Evolutionary conservation across 1,284 basidiomycete species (phyloP).

Genomic region (Heterobasidion annosum): DNA sequence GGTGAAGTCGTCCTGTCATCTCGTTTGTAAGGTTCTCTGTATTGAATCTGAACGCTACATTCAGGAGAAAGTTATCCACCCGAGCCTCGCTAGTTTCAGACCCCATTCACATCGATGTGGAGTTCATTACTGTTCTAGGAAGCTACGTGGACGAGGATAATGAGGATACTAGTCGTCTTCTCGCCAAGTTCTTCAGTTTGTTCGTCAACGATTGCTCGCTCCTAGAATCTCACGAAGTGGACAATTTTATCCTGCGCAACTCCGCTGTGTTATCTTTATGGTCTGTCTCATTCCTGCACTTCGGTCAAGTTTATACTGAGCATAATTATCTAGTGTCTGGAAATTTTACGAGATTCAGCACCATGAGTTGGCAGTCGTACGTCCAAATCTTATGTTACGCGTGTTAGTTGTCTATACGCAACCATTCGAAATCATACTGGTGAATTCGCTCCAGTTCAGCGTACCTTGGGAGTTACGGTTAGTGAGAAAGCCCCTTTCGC

Average conservation of each 20-base stretch:
- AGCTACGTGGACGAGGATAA: slow-evolving; percentile 39
- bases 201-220: slow-evolving; percentile 50
- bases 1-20: slow-evolving; percentile 23
- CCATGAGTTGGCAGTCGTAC: slow-evolving; percentile 39
- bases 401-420: slow-evolving; percentile 54
- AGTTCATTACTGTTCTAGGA: slow-evolving; percentile 42
- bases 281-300: slow-evolving; percentile 24
- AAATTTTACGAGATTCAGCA: slow-evolving; percentile 51
- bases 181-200: slow-evolving; percentile 54
- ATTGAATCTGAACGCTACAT: background rate
- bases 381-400: slow-evolving; percentile 47
- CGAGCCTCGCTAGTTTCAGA: slow-evolving; percentile 37
- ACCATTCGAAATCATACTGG: slow-evolving; percentile 43
- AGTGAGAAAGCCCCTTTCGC: slow-evolving; percentile 1
- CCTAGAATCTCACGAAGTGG: slow-evolving; percentile 55
- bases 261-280: slow-evolving; percentile 43
- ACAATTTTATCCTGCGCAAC: slow-evolving; percentile 62
- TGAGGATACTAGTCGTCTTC: slow-evolving; percentile 42
- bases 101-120: slow-evolving; percentile 46
- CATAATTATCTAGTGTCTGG: slow-evolving; percentile 43
- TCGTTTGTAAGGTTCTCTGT: too few relatives aligned
- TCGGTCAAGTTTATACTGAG: background rate
- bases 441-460: slow-evolving; percentile 24
- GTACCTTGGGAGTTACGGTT: slow-evolving; percentile 42
- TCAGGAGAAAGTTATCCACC: slow-evolving; percentile 38